Percentiles rank a stretch among this genome's conserved stretches.
Conservation (phyloP, 441 rosid species). For the Viola pubescens region DNA sequence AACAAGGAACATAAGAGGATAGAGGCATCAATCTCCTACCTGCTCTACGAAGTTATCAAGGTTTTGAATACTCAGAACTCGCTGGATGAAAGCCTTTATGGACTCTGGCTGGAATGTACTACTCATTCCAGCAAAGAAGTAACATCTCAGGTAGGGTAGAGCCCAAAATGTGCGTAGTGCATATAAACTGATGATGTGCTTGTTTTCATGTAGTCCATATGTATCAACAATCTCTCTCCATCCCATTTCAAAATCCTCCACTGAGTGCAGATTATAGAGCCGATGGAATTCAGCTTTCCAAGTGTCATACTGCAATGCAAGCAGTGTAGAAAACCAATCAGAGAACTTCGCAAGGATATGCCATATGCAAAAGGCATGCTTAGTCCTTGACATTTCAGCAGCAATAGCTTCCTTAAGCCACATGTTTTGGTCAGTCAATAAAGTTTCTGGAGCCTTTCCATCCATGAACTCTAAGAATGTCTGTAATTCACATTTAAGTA, state of each 20-base stretch:
- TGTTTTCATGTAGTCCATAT: slow-evolving; percentile 29
- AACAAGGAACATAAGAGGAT: slow-evolving; percentile 1
- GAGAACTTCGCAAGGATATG: slow-evolving; percentile 31
- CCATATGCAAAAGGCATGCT: slow-evolving; percentile 10
- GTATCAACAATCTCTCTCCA: slow-evolving; percentile 32
- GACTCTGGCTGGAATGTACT: slow-evolving; percentile 25
- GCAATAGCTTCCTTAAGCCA: too few species aligned
- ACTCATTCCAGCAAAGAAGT: slow-evolving; percentile 34
- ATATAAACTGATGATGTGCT: slow-evolving; percentile 28
- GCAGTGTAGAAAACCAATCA: slow-evolving; percentile 33
- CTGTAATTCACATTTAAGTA: slow-evolving; percentile 15
- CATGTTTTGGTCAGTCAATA: slow-evolving; percentile 25
- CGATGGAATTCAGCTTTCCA: slow-evolving; percentile 33
- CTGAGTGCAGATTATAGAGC: slow-evolving; percentile 26
- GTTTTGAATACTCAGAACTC: slow-evolving; percentile 26
- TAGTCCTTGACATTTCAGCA: too few species aligned
- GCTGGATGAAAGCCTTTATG: slow-evolving; percentile 26
- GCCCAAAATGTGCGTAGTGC: slow-evolving; percentile 32
- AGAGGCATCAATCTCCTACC: slow-evolving; percentile 12
- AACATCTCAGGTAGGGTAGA: slow-evolving; percentile 31
- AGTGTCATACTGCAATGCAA: slow-evolving; percentile 30
- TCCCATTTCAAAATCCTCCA: slow-evolving; percentile 28
- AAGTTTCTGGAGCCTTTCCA: slow-evolving; percentile 30
- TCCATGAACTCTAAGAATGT: slow-evolving; percentile 38
- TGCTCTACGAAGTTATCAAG: slow-evolving; percentile 10